Conservation (phyloP, 768 basidiomycete genomes). For the Leucocoprinus leucothites region DNA sequence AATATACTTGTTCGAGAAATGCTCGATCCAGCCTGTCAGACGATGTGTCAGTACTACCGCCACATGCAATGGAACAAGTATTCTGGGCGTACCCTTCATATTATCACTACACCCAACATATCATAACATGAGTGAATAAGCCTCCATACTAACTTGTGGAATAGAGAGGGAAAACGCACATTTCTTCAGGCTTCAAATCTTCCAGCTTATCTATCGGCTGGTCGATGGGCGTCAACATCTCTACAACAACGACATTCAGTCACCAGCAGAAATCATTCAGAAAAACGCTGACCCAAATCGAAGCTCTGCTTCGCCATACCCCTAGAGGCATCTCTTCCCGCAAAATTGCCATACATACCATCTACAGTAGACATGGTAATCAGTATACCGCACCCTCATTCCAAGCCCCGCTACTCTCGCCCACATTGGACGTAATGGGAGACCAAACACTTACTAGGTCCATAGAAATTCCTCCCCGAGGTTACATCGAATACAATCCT, state of each 20-base stretch:
- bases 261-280: neutral
- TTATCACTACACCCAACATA: conserved; percentile 67
- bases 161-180: conserved; percentile 47
- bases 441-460: conserved; percentile 65
- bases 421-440: no score
- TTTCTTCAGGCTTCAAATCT: conserved; percentile 77
- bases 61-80: neutral
- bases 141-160: no score
- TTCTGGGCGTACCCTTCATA: conserved; percentile 67
- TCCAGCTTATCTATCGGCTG: conserved; percentile 80
- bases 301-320: conserved; percentile 99
- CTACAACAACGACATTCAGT: conserved; percentile 34
- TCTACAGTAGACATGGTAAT: conserved; percentile 41
- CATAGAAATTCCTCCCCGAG: conserved; percentile 87
- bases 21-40: conserved; percentile 81
- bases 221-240: conserved; percentile 89
- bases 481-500: conserved; percentile 93
- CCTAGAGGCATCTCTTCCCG: conserved; percentile 91
- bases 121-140: no score
- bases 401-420: no score
- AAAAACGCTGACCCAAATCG: conserved; percentile 56
- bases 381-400: neutral
- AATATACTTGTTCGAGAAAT: conserved; percentile 92
- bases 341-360: conserved; percentile 97
- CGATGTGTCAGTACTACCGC: conserved; percentile 11